Percentiles rank a stretch among this genome's conserved stretches.
These are phyloP conservation scores for Neurospora cerealis DNA, from an alignment of 495 filamentous ascomycete species.

Conservation along the genomic window DNA sequence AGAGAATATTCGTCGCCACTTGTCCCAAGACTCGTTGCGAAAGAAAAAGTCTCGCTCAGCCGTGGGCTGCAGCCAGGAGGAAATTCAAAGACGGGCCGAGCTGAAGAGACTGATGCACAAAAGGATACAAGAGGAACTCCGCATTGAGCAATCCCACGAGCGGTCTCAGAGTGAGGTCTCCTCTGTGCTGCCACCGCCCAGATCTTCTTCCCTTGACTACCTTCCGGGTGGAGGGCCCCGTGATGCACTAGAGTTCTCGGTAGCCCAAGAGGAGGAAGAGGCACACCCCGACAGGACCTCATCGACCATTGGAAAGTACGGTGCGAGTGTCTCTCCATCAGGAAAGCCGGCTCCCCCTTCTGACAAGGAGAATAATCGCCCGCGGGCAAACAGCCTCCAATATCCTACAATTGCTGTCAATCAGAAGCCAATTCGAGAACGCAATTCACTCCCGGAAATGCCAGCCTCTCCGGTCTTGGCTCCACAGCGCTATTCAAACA, in stretches of 20 bases:
- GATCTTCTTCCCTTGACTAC: conserved; percentile 6
- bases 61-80: conserved; percentile 36
- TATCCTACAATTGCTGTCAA: not conserved
- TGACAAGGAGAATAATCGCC: conserved; percentile 7
- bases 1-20: conserved; percentile 33
- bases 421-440: conserved; percentile 4
- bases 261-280: conserved; percentile 9
- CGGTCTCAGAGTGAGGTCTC: conserved; percentile 3
- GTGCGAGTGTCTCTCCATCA: not conserved
- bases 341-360: not conserved
- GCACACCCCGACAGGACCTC: not conserved
- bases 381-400: conserved; percentile 17
- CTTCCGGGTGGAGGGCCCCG: conserved; percentile 27
- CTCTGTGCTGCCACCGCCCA: not conserved
- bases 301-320: not conserved
- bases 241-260: conserved; percentile 32
- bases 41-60: conserved; percentile 29
- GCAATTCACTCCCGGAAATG: conserved; percentile 16
- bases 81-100: conserved; percentile 40
- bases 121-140: conserved; percentile 43
- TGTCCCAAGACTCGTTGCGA: conserved; percentile 33
- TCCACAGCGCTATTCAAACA: conserved; percentile 20
- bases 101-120: conserved; percentile 39
- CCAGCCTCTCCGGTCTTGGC: conserved; percentile 21
- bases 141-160: conserved; percentile 25